Evolutionary conservation across 2,329 filamentous ascomycete genomes (phyloP).

Genomic region (Aureobasidium sp.): DNA sequence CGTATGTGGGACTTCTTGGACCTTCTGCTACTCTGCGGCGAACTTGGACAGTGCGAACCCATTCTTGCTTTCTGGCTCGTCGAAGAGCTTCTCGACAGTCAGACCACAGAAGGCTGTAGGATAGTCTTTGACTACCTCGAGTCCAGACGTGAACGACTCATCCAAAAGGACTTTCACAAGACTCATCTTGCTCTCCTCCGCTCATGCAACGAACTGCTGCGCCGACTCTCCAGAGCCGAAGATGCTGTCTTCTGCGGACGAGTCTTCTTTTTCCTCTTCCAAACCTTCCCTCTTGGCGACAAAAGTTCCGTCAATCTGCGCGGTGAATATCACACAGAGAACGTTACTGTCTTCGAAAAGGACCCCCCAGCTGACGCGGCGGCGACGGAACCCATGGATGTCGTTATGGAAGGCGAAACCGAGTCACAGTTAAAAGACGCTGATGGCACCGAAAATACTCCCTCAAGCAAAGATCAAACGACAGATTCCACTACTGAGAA

Average conservation of each 20-base stretch:
- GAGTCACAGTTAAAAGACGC: constrained; percentile 17
- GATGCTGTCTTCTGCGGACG: constrained; percentile 95
- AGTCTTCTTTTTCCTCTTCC: constrained; percentile 97
- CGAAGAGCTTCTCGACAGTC: constrained; percentile 91
- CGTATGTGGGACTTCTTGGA: constrained; percentile 91
- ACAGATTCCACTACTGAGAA: not conserved
- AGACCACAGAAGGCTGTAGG: constrained; percentile 86
- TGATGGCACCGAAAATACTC: not conserved
- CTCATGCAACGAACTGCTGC: constrained; percentile 90
- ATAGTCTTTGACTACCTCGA: constrained; percentile 93
- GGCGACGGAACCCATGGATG: constrained; percentile 12
- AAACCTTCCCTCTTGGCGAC: constrained; percentile 92
- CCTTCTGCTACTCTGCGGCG: constrained; percentile 78
- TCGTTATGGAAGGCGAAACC: constrained; percentile 20
- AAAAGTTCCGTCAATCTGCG: constrained; percentile 95
- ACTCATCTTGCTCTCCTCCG: constrained; percentile 87
- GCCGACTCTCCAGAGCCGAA: constrained; percentile 86
- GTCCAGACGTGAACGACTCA: constrained; percentile 81
- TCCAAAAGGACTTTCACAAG: constrained; percentile 67
- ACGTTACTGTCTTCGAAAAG: constrained; percentile 74
- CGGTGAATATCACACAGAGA: constrained; percentile 93
- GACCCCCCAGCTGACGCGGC: not conserved
- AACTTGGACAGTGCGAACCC: constrained; percentile 56
- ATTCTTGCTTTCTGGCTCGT: constrained; percentile 82
- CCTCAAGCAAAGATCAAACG: constrained; percentile 21